Evolutionary conservation across 1,284 basidiomycete genomes (phyloP).

Genomic region (Trichosporon sp.): DNA sequence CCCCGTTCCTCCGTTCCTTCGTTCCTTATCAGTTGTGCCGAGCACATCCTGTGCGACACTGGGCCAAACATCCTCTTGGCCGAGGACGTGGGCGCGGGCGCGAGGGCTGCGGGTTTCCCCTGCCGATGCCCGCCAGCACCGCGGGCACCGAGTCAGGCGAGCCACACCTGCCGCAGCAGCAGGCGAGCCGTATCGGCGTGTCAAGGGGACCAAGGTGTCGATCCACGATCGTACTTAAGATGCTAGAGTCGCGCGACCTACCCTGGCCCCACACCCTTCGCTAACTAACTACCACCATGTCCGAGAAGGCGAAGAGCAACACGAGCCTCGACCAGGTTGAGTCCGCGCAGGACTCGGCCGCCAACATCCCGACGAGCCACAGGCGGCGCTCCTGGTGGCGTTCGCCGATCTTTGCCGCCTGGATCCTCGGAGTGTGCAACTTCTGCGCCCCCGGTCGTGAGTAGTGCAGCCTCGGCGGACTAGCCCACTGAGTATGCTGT

Average conservation of each 20-base stretch:
- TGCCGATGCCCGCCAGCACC: too few species aligned
- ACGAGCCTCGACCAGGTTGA: neutral
- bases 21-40: neutral
- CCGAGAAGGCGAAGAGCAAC: neutral
- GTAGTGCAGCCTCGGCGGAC: too few species aligned
- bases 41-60: neutral
- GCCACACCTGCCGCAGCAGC: too few species aligned
- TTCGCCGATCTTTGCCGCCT: constrained; percentile 5
- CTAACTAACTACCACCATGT: neutral
- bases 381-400: constrained; percentile 7
- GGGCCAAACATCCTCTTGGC: neutral
- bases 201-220: neutral
- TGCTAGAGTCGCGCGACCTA: neutral
- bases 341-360: neutral
- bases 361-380: neutral
- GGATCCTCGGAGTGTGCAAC: constrained; percentile 22
- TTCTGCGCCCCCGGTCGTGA: constrained; percentile 20
- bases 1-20: neutral
- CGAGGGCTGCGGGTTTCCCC: too few species aligned
- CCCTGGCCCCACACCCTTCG: neutral
- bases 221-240: neutral
- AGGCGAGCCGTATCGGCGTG: neutral
- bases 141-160: neutral
- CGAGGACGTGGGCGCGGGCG: too few species aligned
- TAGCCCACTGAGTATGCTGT: too few species aligned